These are phyloP conservation scores for Capsella bursapastoris DNA, from an alignment of 345 rosid genomes.

Conservation along the genomic window DNA sequence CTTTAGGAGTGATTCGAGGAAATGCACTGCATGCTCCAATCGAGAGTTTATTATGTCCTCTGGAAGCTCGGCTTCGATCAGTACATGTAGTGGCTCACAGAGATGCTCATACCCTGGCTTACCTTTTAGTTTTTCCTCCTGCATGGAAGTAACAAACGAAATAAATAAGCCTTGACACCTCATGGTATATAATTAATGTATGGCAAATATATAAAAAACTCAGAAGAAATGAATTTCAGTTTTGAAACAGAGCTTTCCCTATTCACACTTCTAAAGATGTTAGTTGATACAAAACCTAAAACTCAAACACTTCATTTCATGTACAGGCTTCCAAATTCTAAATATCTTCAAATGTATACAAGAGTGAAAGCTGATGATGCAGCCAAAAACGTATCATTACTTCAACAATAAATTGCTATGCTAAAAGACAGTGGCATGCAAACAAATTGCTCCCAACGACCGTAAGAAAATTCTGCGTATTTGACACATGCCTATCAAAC, in stretches of 20 bases:
- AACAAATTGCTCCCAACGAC: neutral
- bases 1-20: slow-evolving; percentile 79
- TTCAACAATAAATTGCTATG: neutral
- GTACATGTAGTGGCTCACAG: slow-evolving; percentile 78
- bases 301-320: neutral
- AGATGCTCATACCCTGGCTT: slow-evolving; percentile 97
- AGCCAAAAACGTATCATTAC: neutral
- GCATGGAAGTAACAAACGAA: slow-evolving; percentile 6
- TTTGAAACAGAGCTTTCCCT: neutral
- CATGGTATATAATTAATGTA: neutral
- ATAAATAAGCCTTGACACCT: slow-evolving; percentile 17
- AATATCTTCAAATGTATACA: neutral
- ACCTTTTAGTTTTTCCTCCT: slow-evolving; percentile 94
- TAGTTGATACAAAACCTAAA: neutral
- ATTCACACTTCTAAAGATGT: neutral
- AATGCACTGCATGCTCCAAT: slow-evolving; percentile 70
- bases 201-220: neutral
- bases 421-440: neutral
- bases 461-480: neutral
- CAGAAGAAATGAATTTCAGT: neutral
- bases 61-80: slow-evolving; percentile 92
- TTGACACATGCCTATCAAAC: neutral
- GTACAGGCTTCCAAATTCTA: neutral
- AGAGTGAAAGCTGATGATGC: neutral
- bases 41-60: slow-evolving; percentile 76